Percentiles rank a stretch among this genome's conserved stretches.
Evolutionary conservation across 257 asterid genomes (phyloP).

Genomic region (Solanum piurae): DNA sequence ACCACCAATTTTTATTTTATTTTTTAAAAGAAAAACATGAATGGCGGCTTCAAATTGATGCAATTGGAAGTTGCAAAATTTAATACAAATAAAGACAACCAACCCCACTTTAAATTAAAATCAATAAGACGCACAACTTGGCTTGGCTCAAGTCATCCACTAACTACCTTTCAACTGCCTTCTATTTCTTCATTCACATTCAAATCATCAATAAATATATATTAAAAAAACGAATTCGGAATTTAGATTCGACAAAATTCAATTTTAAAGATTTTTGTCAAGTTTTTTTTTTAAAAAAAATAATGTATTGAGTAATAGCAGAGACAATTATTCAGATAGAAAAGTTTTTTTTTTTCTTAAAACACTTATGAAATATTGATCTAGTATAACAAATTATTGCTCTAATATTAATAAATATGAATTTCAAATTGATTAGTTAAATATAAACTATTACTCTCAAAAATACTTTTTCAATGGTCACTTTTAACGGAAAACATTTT

Average conservation of each 20-base stretch:
- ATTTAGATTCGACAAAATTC: neutral
- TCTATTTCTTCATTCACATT: neutral
- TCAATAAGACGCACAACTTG: neutral
- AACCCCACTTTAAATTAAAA: neutral
- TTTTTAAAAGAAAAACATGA: accelerated
- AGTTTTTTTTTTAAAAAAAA: too few relatives aligned
- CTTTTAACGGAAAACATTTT: too few relatives aligned
- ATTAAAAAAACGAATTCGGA: neutral
- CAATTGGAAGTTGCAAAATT: neutral
- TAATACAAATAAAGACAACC: neutral
- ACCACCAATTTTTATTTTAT: too few relatives aligned
- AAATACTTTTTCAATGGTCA: too few relatives aligned
- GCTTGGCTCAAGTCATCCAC: neutral
- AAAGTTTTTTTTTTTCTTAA: too few relatives aligned
- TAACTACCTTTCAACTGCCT: neutral
- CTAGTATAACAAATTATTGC: neutral
- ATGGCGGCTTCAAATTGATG: neutral
- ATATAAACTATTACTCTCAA: too few relatives aligned
- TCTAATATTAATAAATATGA: neutral
- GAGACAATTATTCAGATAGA: too few relatives aligned
- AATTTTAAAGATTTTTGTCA: neutral
- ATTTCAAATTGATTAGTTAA: neutral
- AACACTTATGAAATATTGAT: too few relatives aligned
- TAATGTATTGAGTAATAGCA: neutral
- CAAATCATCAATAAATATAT: neutral